Evolutionary conservation across 768 basidiomycete genomes (phyloP).

Genomic region (Amanita subjunquillea): DNA sequence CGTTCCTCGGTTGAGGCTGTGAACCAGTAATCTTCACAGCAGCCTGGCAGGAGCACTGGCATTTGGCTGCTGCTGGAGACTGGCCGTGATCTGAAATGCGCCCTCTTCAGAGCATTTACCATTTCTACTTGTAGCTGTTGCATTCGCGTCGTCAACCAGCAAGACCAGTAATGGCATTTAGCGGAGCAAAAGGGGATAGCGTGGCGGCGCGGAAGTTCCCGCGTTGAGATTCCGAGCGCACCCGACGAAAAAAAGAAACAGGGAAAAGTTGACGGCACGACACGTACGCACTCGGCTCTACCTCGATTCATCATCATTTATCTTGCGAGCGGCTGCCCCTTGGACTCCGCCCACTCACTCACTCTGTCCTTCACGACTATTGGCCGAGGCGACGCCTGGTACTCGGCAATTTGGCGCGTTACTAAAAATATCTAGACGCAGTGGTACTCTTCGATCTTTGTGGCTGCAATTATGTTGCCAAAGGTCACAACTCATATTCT

Average conservation of each 20-base stretch:
- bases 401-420: not conserved
- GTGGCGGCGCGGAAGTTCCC: too few species aligned
- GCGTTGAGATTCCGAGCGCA: not conserved
- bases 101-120: too few species aligned
- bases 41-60: too few species aligned
- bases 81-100: too few species aligned
- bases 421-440: not conserved
- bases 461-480: slow-evolving; percentile 50
- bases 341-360: too few species aligned
- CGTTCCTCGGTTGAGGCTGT: too few species aligned
- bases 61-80: too few species aligned
- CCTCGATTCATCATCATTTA: not conserved
- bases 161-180: too few species aligned
- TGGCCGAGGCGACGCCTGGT: not conserved
- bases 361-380: not conserved
- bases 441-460: not conserved
- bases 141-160: too few species aligned
- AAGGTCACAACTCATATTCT: slow-evolving; percentile 75
- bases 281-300: not conserved
- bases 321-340: not conserved
- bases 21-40: too few species aligned
- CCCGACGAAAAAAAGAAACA: not conserved
- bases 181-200: too few species aligned
- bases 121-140: too few species aligned
- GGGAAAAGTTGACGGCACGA: not conserved